Evolutionary conservation across 805 yeast genomes (phyloP).

Genomic region (Torulaspora gathmanii): DNA sequence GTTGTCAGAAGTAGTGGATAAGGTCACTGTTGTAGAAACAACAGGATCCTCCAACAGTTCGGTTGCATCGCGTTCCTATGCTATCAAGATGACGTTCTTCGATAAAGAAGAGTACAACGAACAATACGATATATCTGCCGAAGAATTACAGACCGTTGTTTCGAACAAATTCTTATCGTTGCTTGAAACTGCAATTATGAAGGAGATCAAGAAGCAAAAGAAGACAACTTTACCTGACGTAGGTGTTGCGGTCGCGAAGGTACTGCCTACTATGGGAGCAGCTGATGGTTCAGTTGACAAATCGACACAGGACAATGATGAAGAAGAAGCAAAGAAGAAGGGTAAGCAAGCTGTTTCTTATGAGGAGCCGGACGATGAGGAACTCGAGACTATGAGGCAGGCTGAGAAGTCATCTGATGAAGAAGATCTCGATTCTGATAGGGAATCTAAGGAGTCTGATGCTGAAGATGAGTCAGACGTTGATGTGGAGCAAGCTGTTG

Average conservation of each 20-base stretch:
- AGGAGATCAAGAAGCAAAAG: slow-evolving; percentile 80
- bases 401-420: slow-evolving; percentile 78
- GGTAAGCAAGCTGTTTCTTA: slow-evolving; percentile 85
- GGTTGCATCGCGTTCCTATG: slow-evolving; percentile 62
- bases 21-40: slow-evolving; percentile 81
- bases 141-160: slow-evolving; percentile 67
- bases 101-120: slow-evolving; percentile 68
- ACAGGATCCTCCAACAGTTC: slow-evolving; percentile 55
- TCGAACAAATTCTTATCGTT: slow-evolving; percentile 59
- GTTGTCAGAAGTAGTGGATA: slow-evolving; percentile 83
- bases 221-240: slow-evolving; percentile 53
- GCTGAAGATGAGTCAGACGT: slow-evolving; percentile 42
- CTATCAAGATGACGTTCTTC: slow-evolving; percentile 70
- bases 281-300: slow-evolving; percentile 36
- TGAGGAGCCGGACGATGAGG: slow-evolving; percentile 95
- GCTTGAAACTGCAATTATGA: slow-evolving; percentile 67
- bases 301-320: slow-evolving; percentile 45
- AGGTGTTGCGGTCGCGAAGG: slow-evolving; percentile 65
- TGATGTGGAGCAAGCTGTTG: slow-evolving; percentile 29
- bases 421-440: slow-evolving; percentile 44
- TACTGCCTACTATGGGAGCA: slow-evolving; percentile 44
- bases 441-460: slow-evolving; percentile 42
- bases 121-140: slow-evolving; percentile 84
- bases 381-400: slow-evolving; percentile 79
- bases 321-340: slow-evolving; percentile 55